A percentile compares a stretch with the other conserved stretches of the same genome.
Evolutionary conservation across 2,329 filamentous ascomycete genomes (phyloP).

Genomic region (Aotearoamyces nothofagi): DNA sequence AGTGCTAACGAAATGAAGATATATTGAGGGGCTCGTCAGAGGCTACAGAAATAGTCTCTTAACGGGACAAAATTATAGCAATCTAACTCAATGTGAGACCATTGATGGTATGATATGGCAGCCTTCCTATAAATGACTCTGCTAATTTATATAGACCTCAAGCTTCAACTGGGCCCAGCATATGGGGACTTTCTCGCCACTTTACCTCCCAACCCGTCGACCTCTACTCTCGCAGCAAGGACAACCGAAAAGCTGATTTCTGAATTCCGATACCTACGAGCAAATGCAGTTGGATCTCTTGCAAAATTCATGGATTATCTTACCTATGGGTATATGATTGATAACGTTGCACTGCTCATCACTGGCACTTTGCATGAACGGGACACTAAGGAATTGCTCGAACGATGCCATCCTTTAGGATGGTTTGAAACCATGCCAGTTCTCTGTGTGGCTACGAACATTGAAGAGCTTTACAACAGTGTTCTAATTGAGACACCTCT

Average conservation of each 20-base stretch:
- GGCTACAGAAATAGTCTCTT: conserved; percentile 92
- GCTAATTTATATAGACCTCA: conserved; percentile 54
- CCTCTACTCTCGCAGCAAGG: conserved; percentile 83
- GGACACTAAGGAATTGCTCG: conserved; percentile 87
- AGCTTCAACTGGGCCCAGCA: conserved; percentile 88
- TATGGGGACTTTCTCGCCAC: conserved; percentile 95
- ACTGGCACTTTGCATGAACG: conserved; percentile 95
- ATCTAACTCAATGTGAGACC: conserved; percentile 93
- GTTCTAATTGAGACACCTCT: conserved; percentile 94
- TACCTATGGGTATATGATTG: conserved; percentile 99
- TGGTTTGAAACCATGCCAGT: conserved; percentile 99
- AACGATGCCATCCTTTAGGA: conserved; percentile 89
- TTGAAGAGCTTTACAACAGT: conserved; percentile 97
- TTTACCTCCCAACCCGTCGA: conserved; percentile 91
- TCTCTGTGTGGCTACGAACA: conserved; percentile 93
- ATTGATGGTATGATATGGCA: conserved; percentile 61
- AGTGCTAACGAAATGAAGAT: conserved; percentile 38
- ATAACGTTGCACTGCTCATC: conserved; percentile 95
- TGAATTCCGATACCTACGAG: conserved; percentile 91
- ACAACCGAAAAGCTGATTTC: conserved; percentile 96
- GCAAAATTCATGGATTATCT: conserved; percentile 96
- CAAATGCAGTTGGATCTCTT: conserved; percentile 81
- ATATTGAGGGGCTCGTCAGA: conserved; percentile 92
- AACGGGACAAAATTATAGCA: conserved; percentile 81
- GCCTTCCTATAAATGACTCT: conserved; percentile 1